Evolutionary conservation across 1,139 yeast genomes (phyloP).

Genomic region (Yamadazyma friedrichii): DNA sequence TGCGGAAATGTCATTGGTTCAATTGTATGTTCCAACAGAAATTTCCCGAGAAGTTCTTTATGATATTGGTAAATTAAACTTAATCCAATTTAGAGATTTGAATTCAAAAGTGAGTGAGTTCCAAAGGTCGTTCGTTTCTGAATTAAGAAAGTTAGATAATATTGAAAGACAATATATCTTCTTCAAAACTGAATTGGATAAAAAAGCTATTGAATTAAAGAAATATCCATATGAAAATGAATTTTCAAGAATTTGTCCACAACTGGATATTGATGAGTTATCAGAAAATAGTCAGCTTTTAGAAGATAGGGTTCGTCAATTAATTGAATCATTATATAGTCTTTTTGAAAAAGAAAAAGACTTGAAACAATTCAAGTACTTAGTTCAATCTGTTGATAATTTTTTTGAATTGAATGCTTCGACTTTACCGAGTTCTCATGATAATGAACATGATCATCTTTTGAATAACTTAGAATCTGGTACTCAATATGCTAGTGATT

Average conservation of each 20-base stretch:
- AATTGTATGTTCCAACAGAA: constrained; percentile 71
- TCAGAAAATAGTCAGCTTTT: constrained; percentile 60
- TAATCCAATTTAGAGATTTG: constrained; percentile 68
- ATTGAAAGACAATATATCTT: constrained; percentile 62
- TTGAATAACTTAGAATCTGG: constrained; percentile 29
- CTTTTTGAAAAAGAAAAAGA: constrained; percentile 36
- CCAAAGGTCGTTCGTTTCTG: constrained; percentile 71
- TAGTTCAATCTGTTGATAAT: constrained; percentile 61
- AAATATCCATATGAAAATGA: constrained; percentile 47
- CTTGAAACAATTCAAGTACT: constrained; percentile 35
- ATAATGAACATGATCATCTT: constrained; percentile 23
- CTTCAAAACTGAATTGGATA: constrained; percentile 49
- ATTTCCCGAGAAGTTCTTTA: constrained; percentile 64
- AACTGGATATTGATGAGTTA: constrained; percentile 74
- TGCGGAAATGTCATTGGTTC: constrained; percentile 79
- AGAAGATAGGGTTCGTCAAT: constrained; percentile 43
- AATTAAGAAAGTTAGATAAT: constrained; percentile 65
- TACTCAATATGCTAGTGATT: constrained; percentile 13
- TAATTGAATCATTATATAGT: constrained; percentile 35
- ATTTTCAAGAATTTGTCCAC: constrained; percentile 37
- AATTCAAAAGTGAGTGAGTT: constrained; percentile 67
- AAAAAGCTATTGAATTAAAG: constrained; percentile 43
- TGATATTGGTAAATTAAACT: constrained; percentile 61
- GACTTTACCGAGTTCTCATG: constrained; percentile 16
- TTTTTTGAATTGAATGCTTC: constrained; percentile 49